phyloP scores from a whole-genome alignment of 202 grass and related monocot genomes.

The Saccharum hybrid region DNA sequence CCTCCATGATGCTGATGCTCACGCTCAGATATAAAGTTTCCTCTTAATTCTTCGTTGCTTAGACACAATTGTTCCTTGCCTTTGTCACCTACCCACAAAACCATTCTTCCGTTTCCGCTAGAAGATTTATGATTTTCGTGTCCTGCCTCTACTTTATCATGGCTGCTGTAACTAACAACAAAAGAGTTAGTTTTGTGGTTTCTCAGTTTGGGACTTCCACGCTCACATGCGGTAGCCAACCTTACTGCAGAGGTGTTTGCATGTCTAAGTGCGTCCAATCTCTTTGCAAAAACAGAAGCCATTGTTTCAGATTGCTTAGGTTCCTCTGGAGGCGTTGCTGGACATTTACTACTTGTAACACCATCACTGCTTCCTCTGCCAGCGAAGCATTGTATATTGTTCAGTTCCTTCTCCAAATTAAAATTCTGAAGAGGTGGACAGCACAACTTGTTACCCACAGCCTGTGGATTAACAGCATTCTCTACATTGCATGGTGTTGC shows the following conservation, averaged over 20 bases:
- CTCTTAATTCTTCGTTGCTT: conserved; percentile 46
- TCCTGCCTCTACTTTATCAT: conserved; percentile 42
- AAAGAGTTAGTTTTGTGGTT: conserved; percentile 40
- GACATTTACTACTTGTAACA: conserved; percentile 60
- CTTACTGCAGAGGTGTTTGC: conserved; percentile 54
- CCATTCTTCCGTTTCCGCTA: conserved; percentile 56
- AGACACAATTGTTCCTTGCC: conserved; percentile 45
- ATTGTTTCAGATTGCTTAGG: conserved; percentile 65
- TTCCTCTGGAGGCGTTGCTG: conserved; percentile 52
- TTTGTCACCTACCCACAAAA: conserved; percentile 61
- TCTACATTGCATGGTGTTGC: conserved; percentile 55
- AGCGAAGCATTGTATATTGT: conserved; percentile 34
- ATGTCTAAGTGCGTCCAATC: conserved; percentile 69
- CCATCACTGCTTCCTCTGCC: conserved; percentile 52
- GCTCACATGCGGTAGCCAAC: conserved; percentile 42
- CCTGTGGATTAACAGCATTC: conserved; percentile 46
- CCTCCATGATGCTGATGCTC: conserved; percentile 43
- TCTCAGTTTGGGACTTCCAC: conserved; percentile 32
- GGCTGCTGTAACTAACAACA: conserved; percentile 45
- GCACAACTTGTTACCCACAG: conserved; percentile 40
- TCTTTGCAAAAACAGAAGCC: conserved; percentile 82
- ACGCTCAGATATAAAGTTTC: conserved; percentile 12
- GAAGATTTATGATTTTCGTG: conserved; percentile 50
- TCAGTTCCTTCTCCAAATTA: conserved; percentile 42
- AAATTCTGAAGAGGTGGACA: conserved; percentile 34